Evolutionary conservation across 2,329 filamentous ascomycete genomes (phyloP).

Genomic region (Drechslerella dactyloides): DNA sequence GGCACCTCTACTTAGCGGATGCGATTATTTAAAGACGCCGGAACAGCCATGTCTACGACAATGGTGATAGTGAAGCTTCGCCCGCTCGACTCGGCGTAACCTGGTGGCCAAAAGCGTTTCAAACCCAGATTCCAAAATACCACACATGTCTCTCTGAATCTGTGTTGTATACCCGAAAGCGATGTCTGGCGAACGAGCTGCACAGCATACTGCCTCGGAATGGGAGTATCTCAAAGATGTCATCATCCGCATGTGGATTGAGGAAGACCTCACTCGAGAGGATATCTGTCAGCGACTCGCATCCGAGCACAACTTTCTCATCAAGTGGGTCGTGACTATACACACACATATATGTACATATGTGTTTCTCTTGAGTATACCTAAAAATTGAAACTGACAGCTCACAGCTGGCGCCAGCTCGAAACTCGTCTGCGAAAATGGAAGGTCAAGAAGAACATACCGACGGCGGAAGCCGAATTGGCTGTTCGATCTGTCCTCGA

Average conservation of each 20-base stretch:
- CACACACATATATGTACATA: no score
- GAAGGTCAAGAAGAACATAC: slow-evolving; percentile 1
- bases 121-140: slow-evolving; percentile 2
- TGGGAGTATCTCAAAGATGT: slow-evolving; percentile 1
- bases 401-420: slow-evolving; percentile 2
- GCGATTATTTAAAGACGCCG: slow-evolving; percentile 6
- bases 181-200: slow-evolving; percentile 2
- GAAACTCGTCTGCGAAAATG: background rate
- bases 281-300: slow-evolving; percentile 2
- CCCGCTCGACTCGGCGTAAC: background rate
- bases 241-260: background rate
- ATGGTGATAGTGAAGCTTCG: background rate
- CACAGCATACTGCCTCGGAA: slow-evolving; percentile 1
- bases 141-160: background rate
- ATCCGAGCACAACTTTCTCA: background rate
- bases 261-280: background rate
- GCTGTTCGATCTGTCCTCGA: background rate
- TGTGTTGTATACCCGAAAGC: background rate
- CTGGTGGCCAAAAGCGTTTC: background rate
- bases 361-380: background rate
- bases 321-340: background rate
- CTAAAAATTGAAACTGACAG: background rate
- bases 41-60: background rate
- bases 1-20: no score
- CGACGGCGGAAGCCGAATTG: background rate